Evolutionary conservation across 139 green algal genomes (phyloP), one percentile per base, ranked within the genome.

Genomic region (Coelastrella sp.): DNA sequence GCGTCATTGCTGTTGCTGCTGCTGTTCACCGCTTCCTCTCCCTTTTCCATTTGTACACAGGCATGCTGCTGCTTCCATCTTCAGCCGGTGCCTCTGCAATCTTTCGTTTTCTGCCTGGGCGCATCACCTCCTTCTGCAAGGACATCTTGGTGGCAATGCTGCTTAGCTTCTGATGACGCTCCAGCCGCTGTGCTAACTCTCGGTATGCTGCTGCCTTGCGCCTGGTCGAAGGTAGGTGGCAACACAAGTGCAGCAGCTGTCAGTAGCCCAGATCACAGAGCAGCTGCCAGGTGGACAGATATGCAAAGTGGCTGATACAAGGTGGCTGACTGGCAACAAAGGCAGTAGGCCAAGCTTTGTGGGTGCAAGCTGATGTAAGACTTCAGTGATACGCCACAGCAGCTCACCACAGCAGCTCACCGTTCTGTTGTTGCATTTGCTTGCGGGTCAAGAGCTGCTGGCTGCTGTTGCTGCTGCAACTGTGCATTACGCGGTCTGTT

Each of bases 21-120:
- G 53, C 53, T 9, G 17, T 5, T 21, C 30, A 95, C 41, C 87
- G 89, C 84, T 93, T 93, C 13, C 93, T 83, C 77, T 94, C 89
- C 43, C 87, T 75, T 87, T 94, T 94, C 92, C 92, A 96, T 48
- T 90, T 92, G 85, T 90, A 94, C 53, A 93, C 89, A 43, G 69
- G 69, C 21, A 72, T 72, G 35, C 73, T 75, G 76, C 85, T 88
- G 34, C n/a, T n/a, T n/a, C 6, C 13, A 40, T 48, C 64, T 66
- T 19, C 78, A 15, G 43, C 63, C 67, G n/a, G 72, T 19, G 45
- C 64, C 63, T 95, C 89, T 32, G 79, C 78, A n/a, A 97, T 78
- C 89, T 96, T 96, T 0, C 90, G 87, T 81, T 97, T 98, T 0
- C 89, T 87, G 9, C 94, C 96, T 81, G 94, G 96, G n/a, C 92